phyloP scores from a whole-genome alignment of 805 yeast genomes.

The Clavispora santaluciae region DNA sequence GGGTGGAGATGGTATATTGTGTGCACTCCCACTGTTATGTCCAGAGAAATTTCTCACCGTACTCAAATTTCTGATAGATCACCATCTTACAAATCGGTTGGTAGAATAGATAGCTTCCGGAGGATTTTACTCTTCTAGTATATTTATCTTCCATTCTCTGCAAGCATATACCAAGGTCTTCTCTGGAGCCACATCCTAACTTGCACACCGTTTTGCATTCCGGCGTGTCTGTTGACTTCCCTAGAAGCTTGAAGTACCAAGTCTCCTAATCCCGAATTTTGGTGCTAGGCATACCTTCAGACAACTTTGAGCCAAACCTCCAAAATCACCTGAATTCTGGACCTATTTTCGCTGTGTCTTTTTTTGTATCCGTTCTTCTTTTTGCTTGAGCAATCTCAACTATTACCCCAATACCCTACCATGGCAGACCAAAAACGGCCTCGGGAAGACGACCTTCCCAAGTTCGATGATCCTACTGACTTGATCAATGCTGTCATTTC shows the following conservation, averaged over 20 bases:
- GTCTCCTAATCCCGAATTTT: not conserved
- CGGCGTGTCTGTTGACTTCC: not conserved
- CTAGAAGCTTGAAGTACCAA: not conserved
- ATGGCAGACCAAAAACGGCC: constrained; percentile 9
- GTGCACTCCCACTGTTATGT: constrained; percentile 16
- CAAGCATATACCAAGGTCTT: not conserved
- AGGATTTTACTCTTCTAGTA: not conserved
- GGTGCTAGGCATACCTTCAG: not conserved
- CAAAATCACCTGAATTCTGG: not conserved
- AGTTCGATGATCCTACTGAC: constrained; percentile 56
- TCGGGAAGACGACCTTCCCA: constrained; percentile 24
- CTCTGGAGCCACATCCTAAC: not conserved
- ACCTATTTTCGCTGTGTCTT: not conserved
- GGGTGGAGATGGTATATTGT: not conserved
- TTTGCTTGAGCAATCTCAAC: not conserved
- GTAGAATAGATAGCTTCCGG: not conserved
- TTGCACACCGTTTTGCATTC: not conserved
- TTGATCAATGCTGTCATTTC: constrained; percentile 72
- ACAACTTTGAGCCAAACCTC: not conserved
- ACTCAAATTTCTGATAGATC: not conserved
- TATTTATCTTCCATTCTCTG: not conserved
- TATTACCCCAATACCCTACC: not conserved
- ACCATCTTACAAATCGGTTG: not conserved
- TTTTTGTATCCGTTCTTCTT: not conserved
- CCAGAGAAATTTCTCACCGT: constrained; percentile 17